Conservation (phyloP, 768 basidiomycete genomes). For the Termitomyces bulborhizus region DNA sequence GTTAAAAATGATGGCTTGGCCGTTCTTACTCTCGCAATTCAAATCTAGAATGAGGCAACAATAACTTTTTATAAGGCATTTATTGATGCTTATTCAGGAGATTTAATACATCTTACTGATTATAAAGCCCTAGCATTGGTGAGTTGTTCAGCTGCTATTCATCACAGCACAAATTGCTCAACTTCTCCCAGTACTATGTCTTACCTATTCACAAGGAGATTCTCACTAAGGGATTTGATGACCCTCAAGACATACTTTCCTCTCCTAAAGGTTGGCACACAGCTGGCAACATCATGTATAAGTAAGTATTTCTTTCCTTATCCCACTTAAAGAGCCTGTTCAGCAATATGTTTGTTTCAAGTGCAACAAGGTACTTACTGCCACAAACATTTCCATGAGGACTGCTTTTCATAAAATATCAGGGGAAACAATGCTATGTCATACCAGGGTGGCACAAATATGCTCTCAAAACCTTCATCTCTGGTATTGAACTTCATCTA, state of each 20-base stretch:
- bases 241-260: constrained; percentile 40
- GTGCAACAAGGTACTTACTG: neutral
- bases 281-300: constrained; percentile 13
- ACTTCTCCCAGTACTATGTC: constrained; percentile 29
- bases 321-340: neutral
- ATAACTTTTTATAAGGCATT: constrained; percentile 52
- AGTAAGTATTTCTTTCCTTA: neutral
- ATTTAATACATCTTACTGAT: constrained; percentile 44
- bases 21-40: constrained; percentile 33
- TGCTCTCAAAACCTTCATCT: constrained; percentile 32
- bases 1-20: constrained; percentile 30
- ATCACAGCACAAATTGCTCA: neutral
- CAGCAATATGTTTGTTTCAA: neutral
- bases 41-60: constrained; percentile 25
- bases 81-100: constrained; percentile 48
- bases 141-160: constrained; percentile 4
- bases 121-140: constrained; percentile 42
- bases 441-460: constrained; percentile 22
- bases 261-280: constrained; percentile 42
- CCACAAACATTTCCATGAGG: neutral
- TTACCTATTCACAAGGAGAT: constrained; percentile 42
- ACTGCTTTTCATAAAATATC: neutral
- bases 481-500: constrained; percentile 34
- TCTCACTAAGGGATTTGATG: constrained; percentile 36
- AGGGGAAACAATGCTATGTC: constrained; percentile 35